A percentile compares a stretch with the other conserved stretches of the same genome.
phyloP scores from a whole-genome alignment of 768 basidiomycete genomes.

The Daedaleopsis sinensis region DNA sequence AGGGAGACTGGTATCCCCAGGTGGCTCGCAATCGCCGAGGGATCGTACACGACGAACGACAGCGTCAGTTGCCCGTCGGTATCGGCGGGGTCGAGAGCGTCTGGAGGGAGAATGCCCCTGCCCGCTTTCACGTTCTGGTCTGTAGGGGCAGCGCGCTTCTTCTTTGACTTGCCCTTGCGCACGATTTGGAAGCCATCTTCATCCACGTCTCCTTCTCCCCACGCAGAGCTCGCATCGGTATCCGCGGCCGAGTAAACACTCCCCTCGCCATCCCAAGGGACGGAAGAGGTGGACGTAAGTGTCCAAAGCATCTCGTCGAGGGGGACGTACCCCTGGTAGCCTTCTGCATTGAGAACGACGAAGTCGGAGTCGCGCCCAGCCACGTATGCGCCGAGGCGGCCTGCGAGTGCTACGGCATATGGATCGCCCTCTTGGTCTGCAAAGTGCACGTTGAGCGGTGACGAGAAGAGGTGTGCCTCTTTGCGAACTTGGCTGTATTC shows the following conservation, averaged over 20 bases:
- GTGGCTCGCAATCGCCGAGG: constrained; percentile 61
- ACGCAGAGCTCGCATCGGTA: constrained; percentile 18
- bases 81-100: constrained; percentile 21
- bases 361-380: constrained; percentile 84
- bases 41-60: constrained; percentile 61
- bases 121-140: constrained; percentile 4
- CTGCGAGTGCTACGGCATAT: constrained; percentile 83
- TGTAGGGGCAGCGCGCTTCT: constrained; percentile 33
- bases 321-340: constrained; percentile 78
- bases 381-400: constrained; percentile 71
- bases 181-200: constrained; percentile 65
- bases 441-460: constrained; percentile 56
- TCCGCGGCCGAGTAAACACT: constrained; percentile 26
- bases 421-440: constrained; percentile 86
- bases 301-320: constrained; percentile 77
- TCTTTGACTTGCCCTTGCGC: constrained; percentile 53
- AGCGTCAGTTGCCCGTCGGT: constrained; percentile 46
- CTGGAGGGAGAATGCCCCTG: constrained; percentile 58
- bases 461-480: too few species aligned
- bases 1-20: constrained; percentile 69
- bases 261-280: constrained; percentile 5
- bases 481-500: too few species aligned
- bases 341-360: constrained; percentile 73
- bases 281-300: constrained; percentile 18
- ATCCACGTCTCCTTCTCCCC: constrained; percentile 32